These are phyloP conservation scores for Aspergillus candidus DNA, from an alignment of 2,329 filamentous ascomycete genomes.

Conservation along the genomic window DNA sequence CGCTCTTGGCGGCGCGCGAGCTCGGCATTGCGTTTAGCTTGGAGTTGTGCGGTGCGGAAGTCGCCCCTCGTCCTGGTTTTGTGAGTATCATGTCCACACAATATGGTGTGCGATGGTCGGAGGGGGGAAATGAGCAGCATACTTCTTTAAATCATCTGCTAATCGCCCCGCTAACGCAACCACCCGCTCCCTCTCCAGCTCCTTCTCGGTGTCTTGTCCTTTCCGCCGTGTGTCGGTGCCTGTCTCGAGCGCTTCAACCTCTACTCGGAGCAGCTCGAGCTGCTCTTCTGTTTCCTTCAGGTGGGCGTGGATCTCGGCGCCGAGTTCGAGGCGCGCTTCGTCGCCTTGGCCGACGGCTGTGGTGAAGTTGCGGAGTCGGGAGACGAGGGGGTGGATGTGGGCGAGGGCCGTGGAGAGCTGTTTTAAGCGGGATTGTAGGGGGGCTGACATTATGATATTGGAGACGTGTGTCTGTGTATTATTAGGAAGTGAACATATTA, in stretches of 20 bases:
- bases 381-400: constrained; percentile 49
- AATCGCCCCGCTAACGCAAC: constrained; percentile 62
- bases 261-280: constrained; percentile 71
- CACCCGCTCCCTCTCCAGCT: constrained; percentile 60
- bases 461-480: background rate
- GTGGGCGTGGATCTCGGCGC: constrained; percentile 70
- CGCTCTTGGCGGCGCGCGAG: constrained; percentile 69
- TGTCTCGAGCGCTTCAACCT: constrained; percentile 63
- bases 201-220: constrained; percentile 45
- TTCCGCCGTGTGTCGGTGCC: constrained; percentile 33
- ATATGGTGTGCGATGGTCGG: background rate
- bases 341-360: constrained; percentile 60
- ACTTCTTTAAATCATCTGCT: constrained; percentile 66
- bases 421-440: constrained; percentile 45
- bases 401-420: constrained; percentile 50
- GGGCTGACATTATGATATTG: constrained; percentile 31
- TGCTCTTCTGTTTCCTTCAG: constrained; percentile 77
- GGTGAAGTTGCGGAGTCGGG: constrained; percentile 53
- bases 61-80: constrained; percentile 50
- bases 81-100: constrained; percentile 7
- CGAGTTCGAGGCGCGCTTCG: constrained; percentile 64
- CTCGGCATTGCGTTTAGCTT: constrained; percentile 69
- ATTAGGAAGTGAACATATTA: background rate
- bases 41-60: constrained; percentile 76
- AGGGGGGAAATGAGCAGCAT: constrained; percentile 18